A percentile compares a stretch with the other conserved stretches of the same genome.
These are phyloP conservation scores for Triangularia setosa DNA, from an alignment of 2,329 filamentous ascomycete species.

Conservation along the genomic window DNA sequence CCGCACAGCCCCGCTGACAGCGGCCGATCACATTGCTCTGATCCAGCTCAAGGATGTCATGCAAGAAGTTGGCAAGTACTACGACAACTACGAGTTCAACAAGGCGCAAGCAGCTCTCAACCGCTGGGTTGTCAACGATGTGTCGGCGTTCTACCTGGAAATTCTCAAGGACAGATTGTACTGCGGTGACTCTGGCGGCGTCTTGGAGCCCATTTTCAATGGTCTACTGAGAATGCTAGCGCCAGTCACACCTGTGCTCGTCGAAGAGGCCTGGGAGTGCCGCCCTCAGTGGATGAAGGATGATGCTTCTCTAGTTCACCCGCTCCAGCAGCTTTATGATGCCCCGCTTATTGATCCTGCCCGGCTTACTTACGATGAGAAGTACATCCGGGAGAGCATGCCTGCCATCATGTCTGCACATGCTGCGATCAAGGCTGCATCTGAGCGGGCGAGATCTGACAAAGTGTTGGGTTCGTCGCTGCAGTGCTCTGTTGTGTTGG, in stretches of 20 bases:
- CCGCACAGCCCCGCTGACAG: conserved; percentile 49
- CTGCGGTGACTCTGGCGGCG: conserved; percentile 67
- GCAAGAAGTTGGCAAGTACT: conserved; percentile 60
- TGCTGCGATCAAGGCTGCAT: conserved; percentile 66
- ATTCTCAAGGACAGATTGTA: conserved; percentile 89
- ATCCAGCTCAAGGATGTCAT: conserved; percentile 67
- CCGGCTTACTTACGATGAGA: conserved; percentile 38
- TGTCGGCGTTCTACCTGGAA: conserved; percentile 94
- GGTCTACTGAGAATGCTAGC: conserved; percentile 74
- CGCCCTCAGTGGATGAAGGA: conserved; percentile 61
- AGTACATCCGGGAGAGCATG: conserved; percentile 40
- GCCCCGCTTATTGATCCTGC: conserved; percentile 38
- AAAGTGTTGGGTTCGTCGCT: conserved; percentile 78
- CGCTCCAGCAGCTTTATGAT: conserved; percentile 46
- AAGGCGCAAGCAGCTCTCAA: conserved; percentile 70
- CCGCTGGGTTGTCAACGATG: conserved; percentile 73
- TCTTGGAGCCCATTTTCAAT: conserved; percentile 62
- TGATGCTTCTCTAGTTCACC: conserved; percentile 38
- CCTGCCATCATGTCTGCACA: conserved; percentile 53
- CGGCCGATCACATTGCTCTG: conserved; percentile 71
- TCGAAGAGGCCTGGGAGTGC: conserved; percentile 85
- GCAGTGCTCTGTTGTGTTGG: conserved; percentile 66
- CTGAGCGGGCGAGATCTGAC: conserved; percentile 67
- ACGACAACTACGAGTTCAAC: conserved; percentile 75
- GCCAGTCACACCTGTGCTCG: conserved; percentile 75